Evolutionary conservation across 2,329 filamentous ascomycete genomes (phyloP).

Genomic region (Colletotrichum sp.): DNA sequence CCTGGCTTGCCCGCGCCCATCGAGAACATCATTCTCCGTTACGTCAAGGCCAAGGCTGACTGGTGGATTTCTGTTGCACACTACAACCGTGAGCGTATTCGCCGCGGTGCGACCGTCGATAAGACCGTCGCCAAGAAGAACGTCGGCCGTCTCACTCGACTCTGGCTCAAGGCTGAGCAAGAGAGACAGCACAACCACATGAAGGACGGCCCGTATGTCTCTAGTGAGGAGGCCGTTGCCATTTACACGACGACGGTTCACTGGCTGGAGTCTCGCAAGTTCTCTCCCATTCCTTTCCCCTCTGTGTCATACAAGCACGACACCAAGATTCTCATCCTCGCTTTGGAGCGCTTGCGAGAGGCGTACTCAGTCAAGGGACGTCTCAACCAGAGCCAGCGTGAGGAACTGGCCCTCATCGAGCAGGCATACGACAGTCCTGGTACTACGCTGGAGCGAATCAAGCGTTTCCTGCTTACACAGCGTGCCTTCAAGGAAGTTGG

Average conservation of each 20-base stretch:
- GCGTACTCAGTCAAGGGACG: constrained; percentile 98
- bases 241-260: constrained; percentile 99
- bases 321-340: constrained; percentile 97
- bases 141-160: constrained; percentile 86
- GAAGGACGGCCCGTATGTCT: constrained; percentile 98
- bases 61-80: constrained; percentile 99
- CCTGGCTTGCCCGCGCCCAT: constrained; percentile 95
- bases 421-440: constrained; percentile 98
- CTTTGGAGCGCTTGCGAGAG: constrained; percentile 89
- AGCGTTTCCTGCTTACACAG: constrained; percentile 94
- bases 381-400: constrained; percentile 95
- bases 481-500: constrained; percentile 99
- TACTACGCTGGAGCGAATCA: constrained; percentile 94
- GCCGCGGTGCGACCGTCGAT: constrained; percentile 94
- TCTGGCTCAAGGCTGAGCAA: constrained; percentile 98
- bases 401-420: constrained; percentile 95
- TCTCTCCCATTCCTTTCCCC: constrained; percentile 97
- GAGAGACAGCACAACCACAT: constrained; percentile 99
- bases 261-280: constrained; percentile 98
- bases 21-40: constrained; percentile 97
- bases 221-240: constrained; percentile 96
- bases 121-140: constrained; percentile 99
- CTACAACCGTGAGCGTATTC: constrained; percentile 97
- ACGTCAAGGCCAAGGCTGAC: constrained; percentile 98
- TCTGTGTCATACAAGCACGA: constrained; percentile 99